These are phyloP conservation scores for Pezicula rhizophila DNA, from an alignment of 2,329 filamentous ascomycete species.

Conservation along the genomic window DNA sequence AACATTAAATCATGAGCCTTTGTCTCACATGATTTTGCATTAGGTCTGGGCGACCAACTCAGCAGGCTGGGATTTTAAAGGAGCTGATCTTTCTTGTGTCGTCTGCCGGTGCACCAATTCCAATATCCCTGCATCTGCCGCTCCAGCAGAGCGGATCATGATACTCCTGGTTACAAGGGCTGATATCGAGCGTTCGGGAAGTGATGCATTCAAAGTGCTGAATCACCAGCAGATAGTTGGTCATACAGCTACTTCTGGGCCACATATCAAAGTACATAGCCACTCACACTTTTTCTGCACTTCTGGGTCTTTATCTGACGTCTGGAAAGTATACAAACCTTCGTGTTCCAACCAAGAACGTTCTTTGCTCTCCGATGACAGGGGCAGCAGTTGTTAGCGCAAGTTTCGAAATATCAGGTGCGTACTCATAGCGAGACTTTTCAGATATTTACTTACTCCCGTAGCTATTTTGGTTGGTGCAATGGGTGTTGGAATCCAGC, in stretches of 20 bases:
- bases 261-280: slow-evolving; percentile 32
- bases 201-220: slow-evolving; percentile 39
- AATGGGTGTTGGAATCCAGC: slow-evolving; percentile 48
- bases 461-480: slow-evolving; percentile 45
- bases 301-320: background rate
- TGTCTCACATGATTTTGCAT: background rate
- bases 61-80: slow-evolving; percentile 45
- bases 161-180: slow-evolving; percentile 43
- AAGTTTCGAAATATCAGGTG: slow-evolving; percentile 32
- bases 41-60: slow-evolving; percentile 49
- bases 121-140: slow-evolving; percentile 12
- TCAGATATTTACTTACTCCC: slow-evolving; percentile 4
- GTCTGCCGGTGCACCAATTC: slow-evolving; percentile 35
- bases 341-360: slow-evolving; percentile 39
- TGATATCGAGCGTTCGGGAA: slow-evolving; percentile 38
- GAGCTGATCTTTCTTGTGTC: slow-evolving; percentile 46
- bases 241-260: slow-evolving; percentile 41
- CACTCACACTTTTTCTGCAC: background rate
- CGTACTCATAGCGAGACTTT: background rate
- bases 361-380: slow-evolving; percentile 38
- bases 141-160: slow-evolving; percentile 35
- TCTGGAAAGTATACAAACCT: slow-evolving; percentile 36
- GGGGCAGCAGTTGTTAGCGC: slow-evolving; percentile 36
- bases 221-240: slow-evolving; percentile 39
- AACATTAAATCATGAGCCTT: background rate